phyloP scores from a whole-genome alignment of 225 moss, liverwort and hornwort genomes.

The Neckera pumila region DNA sequence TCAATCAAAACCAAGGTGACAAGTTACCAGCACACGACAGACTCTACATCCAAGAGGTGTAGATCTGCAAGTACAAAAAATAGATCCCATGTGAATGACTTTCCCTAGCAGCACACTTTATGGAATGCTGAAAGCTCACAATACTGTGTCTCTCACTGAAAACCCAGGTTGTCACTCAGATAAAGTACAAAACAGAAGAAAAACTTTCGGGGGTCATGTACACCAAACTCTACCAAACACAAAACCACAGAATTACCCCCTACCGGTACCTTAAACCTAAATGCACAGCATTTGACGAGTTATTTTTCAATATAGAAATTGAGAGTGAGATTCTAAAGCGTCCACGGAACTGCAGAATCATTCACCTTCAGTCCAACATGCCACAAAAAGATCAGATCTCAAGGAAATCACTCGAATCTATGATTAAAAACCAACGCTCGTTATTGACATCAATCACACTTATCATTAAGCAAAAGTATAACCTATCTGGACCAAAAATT shows the following conservation, averaged over 20 bases:
- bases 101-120: neutral
- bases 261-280: neutral
- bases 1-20: neutral
- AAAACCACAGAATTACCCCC: neutral
- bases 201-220: neutral
- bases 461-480: neutral
- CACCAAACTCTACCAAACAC: neutral
- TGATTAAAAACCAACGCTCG: neutral
- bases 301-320: neutral
- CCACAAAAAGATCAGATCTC: neutral
- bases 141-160: neutral
- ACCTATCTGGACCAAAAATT: neutral
- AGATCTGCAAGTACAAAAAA: neutral
- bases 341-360: neutral
- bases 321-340: neutral
- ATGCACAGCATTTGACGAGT: neutral
- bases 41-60: neutral
- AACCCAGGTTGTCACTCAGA: neutral
- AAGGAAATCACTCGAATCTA: neutral
- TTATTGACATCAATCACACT: neutral
- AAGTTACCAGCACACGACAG: neutral
- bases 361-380: slow-evolving; percentile 22
- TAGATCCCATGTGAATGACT: neutral
- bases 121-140: neutral
- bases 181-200: neutral